Percentiles rank a stretch among this genome's conserved stretches.
These are phyloP conservation scores for Podaxis mareebaensis DNA, from an alignment of 768 basidiomycete genomes.

Conservation along the genomic window DNA sequence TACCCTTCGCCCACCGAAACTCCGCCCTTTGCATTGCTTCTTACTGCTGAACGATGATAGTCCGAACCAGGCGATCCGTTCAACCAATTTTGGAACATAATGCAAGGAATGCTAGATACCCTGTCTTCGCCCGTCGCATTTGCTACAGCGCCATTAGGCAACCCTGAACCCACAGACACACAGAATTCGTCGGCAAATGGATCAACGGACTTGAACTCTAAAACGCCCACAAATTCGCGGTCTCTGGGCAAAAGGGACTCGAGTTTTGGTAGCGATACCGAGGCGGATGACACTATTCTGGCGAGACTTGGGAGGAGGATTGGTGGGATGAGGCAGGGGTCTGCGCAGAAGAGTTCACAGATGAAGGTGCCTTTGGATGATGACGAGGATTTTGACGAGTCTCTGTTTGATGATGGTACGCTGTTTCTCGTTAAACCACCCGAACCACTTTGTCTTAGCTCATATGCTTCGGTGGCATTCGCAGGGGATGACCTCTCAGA, in stretches of 20 bases:
- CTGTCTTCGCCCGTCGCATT: conserved; percentile 65
- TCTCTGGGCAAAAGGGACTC: conserved; percentile 27
- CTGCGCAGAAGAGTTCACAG: conserved; percentile 15
- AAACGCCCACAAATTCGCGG: conserved; percentile 27
- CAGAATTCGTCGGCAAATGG: conserved; percentile 15
- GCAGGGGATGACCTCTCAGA: conserved; percentile 72
- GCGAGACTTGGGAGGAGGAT: conserved; percentile 55
- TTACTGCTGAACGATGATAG: conserved; percentile 30
- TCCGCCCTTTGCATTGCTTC: background rate
- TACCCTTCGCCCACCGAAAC: background rate
- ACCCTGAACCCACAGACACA: conserved; percentile 31
- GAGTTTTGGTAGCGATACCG: conserved; percentile 66
- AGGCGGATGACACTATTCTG: conserved; percentile 64
- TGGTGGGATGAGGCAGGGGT: conserved; percentile 14
- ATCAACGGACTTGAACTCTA: conserved; percentile 3
- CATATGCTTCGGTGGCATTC: background rate
- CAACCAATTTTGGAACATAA: conserved; percentile 86
- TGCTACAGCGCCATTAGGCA: conserved; percentile 72
- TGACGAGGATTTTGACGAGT: conserved; percentile 61
- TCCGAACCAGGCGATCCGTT: conserved; percentile 85
- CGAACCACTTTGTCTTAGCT: background rate
- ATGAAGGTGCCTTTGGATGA: conserved; percentile 22
- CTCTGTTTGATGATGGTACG: conserved; percentile 63
- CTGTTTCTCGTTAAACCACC: background rate
- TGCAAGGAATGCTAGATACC: conserved; percentile 85